Conservation (phyloP, 805 yeast species). For the Wickerhamomyces hampshirensis region DNA sequence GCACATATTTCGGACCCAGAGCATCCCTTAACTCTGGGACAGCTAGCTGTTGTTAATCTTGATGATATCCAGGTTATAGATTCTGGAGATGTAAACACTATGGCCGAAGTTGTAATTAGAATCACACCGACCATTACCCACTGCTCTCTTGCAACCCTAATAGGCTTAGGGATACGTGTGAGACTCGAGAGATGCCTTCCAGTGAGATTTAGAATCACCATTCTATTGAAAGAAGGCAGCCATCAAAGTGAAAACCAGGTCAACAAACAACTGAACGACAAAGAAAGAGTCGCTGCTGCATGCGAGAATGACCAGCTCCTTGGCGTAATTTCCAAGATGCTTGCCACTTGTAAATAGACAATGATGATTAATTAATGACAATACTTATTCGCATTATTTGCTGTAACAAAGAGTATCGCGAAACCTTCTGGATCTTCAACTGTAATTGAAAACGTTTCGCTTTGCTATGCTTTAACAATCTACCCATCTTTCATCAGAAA, state of each 20-base stretch:
- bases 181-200: slow-evolving; percentile 87
- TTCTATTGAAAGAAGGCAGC: slow-evolving; percentile 81
- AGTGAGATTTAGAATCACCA: slow-evolving; percentile 72
- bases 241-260: slow-evolving; percentile 96
- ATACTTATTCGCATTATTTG: no score
- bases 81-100: slow-evolving; percentile 43
- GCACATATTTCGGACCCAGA: slow-evolving; percentile 93
- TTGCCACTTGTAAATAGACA: slow-evolving; percentile 67
- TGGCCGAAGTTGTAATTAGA: slow-evolving; percentile 72
- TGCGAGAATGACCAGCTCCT: slow-evolving; percentile 93
- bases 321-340: slow-evolving; percentile 89
- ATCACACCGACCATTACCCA: slow-evolving; percentile 98
- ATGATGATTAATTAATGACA: no score
- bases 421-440: no score
- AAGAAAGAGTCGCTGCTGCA: slow-evolving; percentile 97
- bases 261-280: slow-evolving; percentile 93
- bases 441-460: no score
- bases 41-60: slow-evolving; percentile 86
- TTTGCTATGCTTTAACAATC: no score
- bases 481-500: no score
- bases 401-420: no score
- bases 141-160: slow-evolving; percentile 92
- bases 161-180: slow-evolving; percentile 92
- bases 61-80: slow-evolving; percentile 71
- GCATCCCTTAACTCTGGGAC: slow-evolving; percentile 93